These are phyloP conservation scores for Trichomonascaceae sp. DNA, from an alignment of 1,139 yeast genomes.

Conservation along the genomic window DNA sequence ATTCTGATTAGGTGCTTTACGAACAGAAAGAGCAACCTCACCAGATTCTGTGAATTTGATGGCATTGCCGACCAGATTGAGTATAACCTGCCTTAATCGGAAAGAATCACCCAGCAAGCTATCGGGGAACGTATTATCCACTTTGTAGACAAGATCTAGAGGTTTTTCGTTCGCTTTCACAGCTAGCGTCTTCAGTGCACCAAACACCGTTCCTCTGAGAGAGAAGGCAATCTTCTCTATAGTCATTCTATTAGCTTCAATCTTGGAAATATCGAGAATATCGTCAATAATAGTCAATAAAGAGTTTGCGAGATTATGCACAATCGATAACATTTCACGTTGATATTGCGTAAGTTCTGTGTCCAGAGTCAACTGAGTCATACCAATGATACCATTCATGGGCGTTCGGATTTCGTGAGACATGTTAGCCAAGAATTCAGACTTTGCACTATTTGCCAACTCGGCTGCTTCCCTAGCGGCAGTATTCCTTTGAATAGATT, in stretches of 20 bases:
- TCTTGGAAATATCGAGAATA: conserved; percentile 83
- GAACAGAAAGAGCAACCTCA: conserved; percentile 48
- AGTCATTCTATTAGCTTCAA: conserved; percentile 89
- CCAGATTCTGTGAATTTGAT: conserved; percentile 80
- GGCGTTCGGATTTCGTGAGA: conserved; percentile 91
- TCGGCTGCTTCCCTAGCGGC: conserved; percentile 95
- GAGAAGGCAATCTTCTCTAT: conserved; percentile 84
- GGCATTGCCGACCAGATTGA: conserved; percentile 82
- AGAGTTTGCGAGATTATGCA: conserved; percentile 78
- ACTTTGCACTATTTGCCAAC: conserved; percentile 82
- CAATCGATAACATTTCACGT: conserved; percentile 83
- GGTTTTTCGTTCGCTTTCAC: conserved; percentile 85
- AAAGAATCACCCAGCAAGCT: conserved; percentile 81
- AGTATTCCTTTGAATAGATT: conserved; percentile 83
- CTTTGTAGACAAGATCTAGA: conserved; percentile 69
- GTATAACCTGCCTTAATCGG: conserved; percentile 75
- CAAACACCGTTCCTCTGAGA: conserved; percentile 77
- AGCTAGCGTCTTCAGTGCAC: conserved; percentile 79
- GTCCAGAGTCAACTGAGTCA: conserved; percentile 83
- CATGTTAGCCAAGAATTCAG: conserved; percentile 86
- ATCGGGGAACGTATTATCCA: conserved; percentile 83
- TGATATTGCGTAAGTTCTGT: conserved; percentile 85
- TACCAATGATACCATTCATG: conserved; percentile 87
- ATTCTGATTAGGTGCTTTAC: conserved; percentile 35
- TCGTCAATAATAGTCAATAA: conserved; percentile 81